Evolutionary conservation across 768 basidiomycete genomes (phyloP), one percentile per base, ranked within the genome.

Genomic region (Boletus bicolor): DNA sequence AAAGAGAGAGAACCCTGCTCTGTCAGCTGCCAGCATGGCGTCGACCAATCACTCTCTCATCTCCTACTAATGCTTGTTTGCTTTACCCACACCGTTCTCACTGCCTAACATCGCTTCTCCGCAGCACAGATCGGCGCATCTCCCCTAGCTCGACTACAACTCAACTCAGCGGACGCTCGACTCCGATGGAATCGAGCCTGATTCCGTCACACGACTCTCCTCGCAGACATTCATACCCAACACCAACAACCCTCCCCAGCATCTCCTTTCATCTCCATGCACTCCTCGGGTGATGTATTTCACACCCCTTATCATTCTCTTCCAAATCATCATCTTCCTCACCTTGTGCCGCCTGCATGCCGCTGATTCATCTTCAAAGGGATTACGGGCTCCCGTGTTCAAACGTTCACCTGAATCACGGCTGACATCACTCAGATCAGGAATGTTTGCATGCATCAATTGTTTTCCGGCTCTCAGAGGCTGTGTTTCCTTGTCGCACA

Each of bases 91-190:
- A 19, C 53, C 55, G 15, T 47, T 67, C 63, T 54, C 67, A 68
- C 64, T 58, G 37, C 44, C 43, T 39, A 30, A 24, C 54, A 54
- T 45, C 51, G 57, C 59, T 60, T 61, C 58, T 70, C 68, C 68
- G 66, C 68, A 69, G 64, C 47, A 61, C 7, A n/a, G 15, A 44
- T 32, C 7, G 7, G 21, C 21, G 11, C 26, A 45, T 24, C 21
- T 43, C 12, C 7, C 24, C 26, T 9, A 15, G 17, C 46, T 21
- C 37, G 46, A 55, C 36, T 24, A 45, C 43, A 15, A 52, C 15
- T 10, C 55, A 61, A 54, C 61, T 56, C 60, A 59, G 66, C 64
- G 64, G 61, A 9, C 15, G 6, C 38, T 52, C 38, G 34, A 35
- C 24, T 45, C 57, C 51, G 34, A 36, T 15, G 15, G 17, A 17